phyloP scores from a whole-genome alignment of 495 filamentous ascomycete species.

The Cercophora sp. region DNA sequence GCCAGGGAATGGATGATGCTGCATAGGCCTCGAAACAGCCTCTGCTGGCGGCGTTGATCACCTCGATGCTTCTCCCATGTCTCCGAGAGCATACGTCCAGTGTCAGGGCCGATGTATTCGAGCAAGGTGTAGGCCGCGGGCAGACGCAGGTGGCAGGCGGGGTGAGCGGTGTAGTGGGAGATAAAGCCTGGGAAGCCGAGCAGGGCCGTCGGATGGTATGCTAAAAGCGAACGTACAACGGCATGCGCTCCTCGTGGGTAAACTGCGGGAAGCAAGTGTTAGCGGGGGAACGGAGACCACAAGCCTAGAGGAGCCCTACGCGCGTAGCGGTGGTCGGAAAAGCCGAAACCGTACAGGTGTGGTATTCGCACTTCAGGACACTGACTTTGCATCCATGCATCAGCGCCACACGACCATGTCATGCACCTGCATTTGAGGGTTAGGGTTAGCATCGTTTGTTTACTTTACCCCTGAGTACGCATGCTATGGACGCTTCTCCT shows the following conservation, averaged over 20 bases:
- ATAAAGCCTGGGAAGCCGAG: conserved; percentile 10
- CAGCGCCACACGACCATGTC: neutral
- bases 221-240: conserved; percentile 18
- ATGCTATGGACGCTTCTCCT: neutral
- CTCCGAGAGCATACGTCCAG: conserved; percentile 34
- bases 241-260: conserved; percentile 10
- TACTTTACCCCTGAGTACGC: neutral
- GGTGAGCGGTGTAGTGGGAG: conserved; percentile 14
- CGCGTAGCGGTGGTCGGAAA: conserved; percentile 19
- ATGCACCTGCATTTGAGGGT: neutral
- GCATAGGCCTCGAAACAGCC: conserved; percentile 29
- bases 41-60: conserved; percentile 19
- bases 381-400: conserved; percentile 34
- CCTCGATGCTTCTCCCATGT: conserved; percentile 23
- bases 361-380: conserved; percentile 34
- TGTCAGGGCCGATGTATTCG: conserved; percentile 17
- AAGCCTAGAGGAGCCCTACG: neutral
- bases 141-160: conserved; percentile 3
- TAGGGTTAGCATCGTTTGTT: neutral
- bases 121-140: conserved; percentile 23
- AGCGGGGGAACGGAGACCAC: neutral
- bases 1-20: conserved; percentile 32
- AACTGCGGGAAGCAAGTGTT: conserved; percentile 7
- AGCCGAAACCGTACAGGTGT: conserved; percentile 35
- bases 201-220: conserved; percentile 8